phyloP scores from a whole-genome alignment of 2,329 filamentous ascomycete genomes.

The Colletotrichum paranaense region DNA sequence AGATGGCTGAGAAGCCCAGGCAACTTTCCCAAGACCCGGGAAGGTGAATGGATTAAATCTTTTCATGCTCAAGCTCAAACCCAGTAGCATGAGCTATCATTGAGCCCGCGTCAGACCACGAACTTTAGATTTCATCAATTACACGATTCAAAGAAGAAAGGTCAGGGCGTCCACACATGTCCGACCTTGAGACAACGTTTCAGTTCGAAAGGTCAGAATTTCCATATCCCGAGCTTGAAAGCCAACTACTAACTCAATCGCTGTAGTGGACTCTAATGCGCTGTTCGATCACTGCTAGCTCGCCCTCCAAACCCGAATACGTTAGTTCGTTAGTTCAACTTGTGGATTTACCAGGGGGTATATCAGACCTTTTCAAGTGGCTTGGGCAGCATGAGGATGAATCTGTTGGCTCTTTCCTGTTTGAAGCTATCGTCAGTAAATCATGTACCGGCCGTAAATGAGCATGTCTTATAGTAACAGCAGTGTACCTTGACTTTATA shows the following conservation, averaged over 20 bases:
- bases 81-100: neutral
- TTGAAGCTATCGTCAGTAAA: neutral
- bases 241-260: neutral
- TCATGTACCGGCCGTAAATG: neutral
- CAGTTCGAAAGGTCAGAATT: neutral
- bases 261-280: slow-evolving; percentile 3
- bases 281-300: slow-evolving; percentile 6
- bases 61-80: neutral
- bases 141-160: neutral
- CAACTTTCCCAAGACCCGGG: neutral
- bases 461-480: neutral
- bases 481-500: slow-evolving; percentile 10
- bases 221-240: neutral
- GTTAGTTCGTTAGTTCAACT: neutral
- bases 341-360: neutral
- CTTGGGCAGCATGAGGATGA: neutral
- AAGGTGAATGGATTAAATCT: neutral
- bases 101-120: neutral
- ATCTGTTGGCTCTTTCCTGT: neutral
- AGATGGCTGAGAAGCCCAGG: neutral
- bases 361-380: neutral
- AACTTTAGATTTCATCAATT: neutral
- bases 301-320: neutral
- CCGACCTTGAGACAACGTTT: neutral
- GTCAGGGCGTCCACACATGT: neutral